Evolutionary conservation across 257 asterid species (phyloP), one percentile per base, ranked within the genome.

Genomic region (Fraxinus americana): DNA sequence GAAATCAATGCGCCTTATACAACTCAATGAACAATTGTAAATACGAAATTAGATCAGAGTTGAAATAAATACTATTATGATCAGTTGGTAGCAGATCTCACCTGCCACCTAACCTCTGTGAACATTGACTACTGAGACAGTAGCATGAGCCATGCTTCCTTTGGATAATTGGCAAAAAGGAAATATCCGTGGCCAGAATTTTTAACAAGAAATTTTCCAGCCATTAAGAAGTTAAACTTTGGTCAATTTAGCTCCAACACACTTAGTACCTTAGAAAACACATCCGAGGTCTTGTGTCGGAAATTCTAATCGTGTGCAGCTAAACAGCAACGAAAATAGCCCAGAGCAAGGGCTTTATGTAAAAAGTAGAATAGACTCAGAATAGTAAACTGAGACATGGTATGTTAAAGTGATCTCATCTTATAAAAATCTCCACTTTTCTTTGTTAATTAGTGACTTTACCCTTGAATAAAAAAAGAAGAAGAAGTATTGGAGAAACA

Each of bases 401-500:
- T 7, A 57, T 1, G 29, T 7, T 57, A 9, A 57, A 57, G 21
- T 21, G 3, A 21, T 57, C 21, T 17, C 19, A 50, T 50, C 61
- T 50, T 50, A 3, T 50, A 50, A 13, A 5, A 50, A 50, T 50
- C 21, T 16, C 7, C 65, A 54, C 65, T 54, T 57, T 57, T 1
- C 13, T 59, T 21, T 34, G 39, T 25, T 75, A 17, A 36, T 63
- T 36, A 74, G 38, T 35, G 34, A 67, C 16, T 0, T 74, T 32
- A 34, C 38, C 71, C 23, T 1, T 39, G 17, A 57, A 39, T 75
- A 1, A 30, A 38, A 38, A 38, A 38, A 38, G 38, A 77, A 71
- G 71, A 72, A 73, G 70, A 72, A 39, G 70, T 73, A 59, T 29
- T 70, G 39, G 81, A 66, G 65, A 75, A 39, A 67, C 81, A 73